Evolutionary conservation across 352 stramenopile genomes (phyloP), one percentile per base, ranked within the genome.

Genomic region (Aphanomyces stellatus): DNA sequence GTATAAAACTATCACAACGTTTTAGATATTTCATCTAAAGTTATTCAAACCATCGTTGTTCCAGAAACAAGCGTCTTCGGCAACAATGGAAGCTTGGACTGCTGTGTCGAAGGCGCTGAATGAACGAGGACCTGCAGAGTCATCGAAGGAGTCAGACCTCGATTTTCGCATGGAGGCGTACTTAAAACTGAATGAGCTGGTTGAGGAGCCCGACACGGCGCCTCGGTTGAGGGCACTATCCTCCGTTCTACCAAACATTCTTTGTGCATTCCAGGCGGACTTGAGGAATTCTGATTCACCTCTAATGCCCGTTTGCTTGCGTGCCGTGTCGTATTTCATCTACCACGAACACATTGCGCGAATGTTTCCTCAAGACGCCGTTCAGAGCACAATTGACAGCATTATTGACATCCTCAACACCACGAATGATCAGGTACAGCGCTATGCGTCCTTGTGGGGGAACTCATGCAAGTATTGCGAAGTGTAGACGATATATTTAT

Each of bases 351-450:
- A 67, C 43, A 49, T 59, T 30, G 37, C 43, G 17, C 30, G 15
- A 3, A 37, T 67, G 13, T 49, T 49, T n/a, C n/a, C 30, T 4
- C n/a, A 25, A 7, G 40, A 34, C 37, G 17, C 57, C 11, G 40
- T 67, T 8, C 40, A 57, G 49, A 22, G 22, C 19, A 24, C 33
- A 10, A 35, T 67, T 24, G 34, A 49, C 27, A 24, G 22, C 17
- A 48, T 67, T 22, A 55, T 67, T 24, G 37, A 49, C 42, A 7
- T 67, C 31, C 2, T 67, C 13, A 4, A 57, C 60, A 67, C 30
- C 40, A 67, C 60, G 11, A 59, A 37, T 11, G 60, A 67, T 49
- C 60, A 67, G 49, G 60, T 67, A 57, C n/a, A n/a, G n/a, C n/a
- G n/a, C n/a, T n/a, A 43, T 43, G 37, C 37, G 17, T 43, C 8